phyloP scores from a whole-genome alignment of 305 asterid species.

The Nicotiana rustica region DNA sequence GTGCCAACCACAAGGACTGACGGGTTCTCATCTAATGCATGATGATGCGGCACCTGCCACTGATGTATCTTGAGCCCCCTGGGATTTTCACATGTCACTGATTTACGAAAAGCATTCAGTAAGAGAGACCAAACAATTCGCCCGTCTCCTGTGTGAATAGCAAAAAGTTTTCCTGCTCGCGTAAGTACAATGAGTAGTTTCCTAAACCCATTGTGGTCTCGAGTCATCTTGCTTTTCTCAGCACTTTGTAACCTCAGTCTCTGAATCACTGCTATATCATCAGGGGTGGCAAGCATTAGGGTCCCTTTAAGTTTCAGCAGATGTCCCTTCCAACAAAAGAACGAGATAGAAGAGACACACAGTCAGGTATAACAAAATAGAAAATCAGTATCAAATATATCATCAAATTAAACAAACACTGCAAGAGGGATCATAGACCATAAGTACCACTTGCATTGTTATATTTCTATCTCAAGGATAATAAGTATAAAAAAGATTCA shows the following conservation, averaged over 20 bases:
- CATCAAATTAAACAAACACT: not conserved
- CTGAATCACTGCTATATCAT: conserved; percentile 85
- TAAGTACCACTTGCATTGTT: not conserved
- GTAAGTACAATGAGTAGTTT: conserved; percentile 86
- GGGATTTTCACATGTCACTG: conserved; percentile 71
- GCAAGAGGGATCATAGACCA: conserved; percentile 13
- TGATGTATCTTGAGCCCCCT: conserved; percentile 72
- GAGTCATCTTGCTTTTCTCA: conserved; percentile 88
- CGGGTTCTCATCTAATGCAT: conserved; percentile 89
- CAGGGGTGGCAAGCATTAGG: conserved; percentile 88
- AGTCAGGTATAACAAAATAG: not conserved
- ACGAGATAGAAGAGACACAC: conserved; percentile 11
- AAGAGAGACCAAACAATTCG: conserved; percentile 73
- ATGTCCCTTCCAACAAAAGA: conserved; percentile 68
- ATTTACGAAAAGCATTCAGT: conserved; percentile 72
- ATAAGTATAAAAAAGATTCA: not conserved
- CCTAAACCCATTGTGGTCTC: conserved; percentile 83
- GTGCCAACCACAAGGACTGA: conserved; percentile 87
- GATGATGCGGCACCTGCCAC: conserved; percentile 99
- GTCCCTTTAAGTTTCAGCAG: conserved; percentile 90
- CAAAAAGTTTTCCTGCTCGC: conserved; percentile 79
- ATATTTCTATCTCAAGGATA: not conserved
- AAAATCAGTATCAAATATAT: conserved; percentile 15
- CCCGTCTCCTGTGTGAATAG: conserved; percentile 94
- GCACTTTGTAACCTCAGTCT: conserved; percentile 80